phyloP scores from a whole-genome alignment of 2,329 filamentous ascomycete species.

The Mollisiaceae sp. region DNA sequence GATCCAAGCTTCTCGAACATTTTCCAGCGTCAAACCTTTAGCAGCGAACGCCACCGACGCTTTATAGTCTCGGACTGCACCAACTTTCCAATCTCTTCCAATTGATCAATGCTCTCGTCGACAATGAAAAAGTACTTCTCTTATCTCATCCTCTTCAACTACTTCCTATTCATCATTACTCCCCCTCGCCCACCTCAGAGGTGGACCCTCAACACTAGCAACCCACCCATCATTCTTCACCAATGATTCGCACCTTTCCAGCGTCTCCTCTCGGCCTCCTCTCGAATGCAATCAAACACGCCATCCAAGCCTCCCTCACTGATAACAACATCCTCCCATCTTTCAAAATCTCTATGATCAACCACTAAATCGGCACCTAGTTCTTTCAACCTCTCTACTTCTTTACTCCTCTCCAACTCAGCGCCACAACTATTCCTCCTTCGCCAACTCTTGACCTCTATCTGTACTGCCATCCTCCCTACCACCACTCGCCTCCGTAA shows the following conservation, averaged over 20 bases:
- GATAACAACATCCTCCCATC: constrained; percentile 20
- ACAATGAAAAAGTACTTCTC: constrained; percentile 29
- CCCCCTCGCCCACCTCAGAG: constrained; percentile 14
- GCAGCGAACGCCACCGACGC: constrained; percentile 22
- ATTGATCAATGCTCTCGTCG: constrained; percentile 16
- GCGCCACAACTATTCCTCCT: constrained; percentile 19
- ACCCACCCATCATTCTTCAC: constrained; percentile 20
- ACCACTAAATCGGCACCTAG: constrained; percentile 21
- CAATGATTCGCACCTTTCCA: constrained; percentile 15
- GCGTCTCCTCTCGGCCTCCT: constrained; percentile 20
- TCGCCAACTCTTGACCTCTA: constrained; percentile 15
- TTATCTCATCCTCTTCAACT: constrained; percentile 17
- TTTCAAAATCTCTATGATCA: constrained; percentile 22
- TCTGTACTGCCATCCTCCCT: constrained; percentile 26
- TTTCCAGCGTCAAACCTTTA: constrained; percentile 24
- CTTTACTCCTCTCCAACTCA: constrained; percentile 22
- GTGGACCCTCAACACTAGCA: constrained; percentile 24
- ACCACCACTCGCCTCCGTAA: constrained; percentile 26
- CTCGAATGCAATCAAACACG: constrained; percentile 25
- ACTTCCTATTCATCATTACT: constrained; percentile 23
- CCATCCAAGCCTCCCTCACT: constrained; percentile 11
- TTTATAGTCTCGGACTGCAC: constrained; percentile 17
- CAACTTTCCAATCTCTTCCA: constrained; percentile 18
- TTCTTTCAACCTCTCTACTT: constrained; percentile 16
- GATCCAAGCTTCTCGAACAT: constrained; percentile 22